Conservation (phyloP, 2,329 filamentous ascomycete genomes). For the Fusarium papillatum region DNA sequence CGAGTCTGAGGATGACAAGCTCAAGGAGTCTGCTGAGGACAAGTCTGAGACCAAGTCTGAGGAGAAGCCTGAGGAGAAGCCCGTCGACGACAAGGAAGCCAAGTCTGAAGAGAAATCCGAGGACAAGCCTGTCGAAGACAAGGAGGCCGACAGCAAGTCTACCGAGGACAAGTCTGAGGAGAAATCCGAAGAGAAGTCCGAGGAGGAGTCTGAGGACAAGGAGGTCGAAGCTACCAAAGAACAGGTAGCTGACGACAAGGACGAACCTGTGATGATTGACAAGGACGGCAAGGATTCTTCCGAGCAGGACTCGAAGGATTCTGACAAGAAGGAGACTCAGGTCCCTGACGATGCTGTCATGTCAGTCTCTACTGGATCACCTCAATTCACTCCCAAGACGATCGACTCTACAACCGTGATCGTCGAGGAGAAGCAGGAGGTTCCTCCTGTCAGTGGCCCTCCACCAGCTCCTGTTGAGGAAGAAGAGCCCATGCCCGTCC, state of each 20-base stretch:
- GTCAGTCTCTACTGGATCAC: conserved; percentile 49
- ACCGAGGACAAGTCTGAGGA: not conserved
- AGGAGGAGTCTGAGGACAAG: conserved; percentile 26
- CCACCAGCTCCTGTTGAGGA: conserved; percentile 38
- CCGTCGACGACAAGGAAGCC: conserved; percentile 16
- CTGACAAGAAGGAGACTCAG: conserved; percentile 26
- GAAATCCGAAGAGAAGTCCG: conserved; percentile 6
- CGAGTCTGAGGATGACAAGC: conserved; percentile 38
- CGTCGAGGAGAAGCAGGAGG: conserved; percentile 50
- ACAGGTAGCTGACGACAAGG: conserved; percentile 11
- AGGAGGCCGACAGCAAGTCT: conserved; percentile 8
- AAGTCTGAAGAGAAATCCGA: conserved; percentile 8
- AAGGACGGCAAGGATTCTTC: conserved; percentile 6
- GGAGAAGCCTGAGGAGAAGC: conserved; percentile 15
- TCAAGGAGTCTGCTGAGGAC: conserved; percentile 6
- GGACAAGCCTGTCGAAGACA: conserved; percentile 23
- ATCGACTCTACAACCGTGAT: conserved; percentile 42
- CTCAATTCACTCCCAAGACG: conserved; percentile 49
- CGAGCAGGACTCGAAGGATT: conserved; percentile 17
- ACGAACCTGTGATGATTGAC: conserved; percentile 24
- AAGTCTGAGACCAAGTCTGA: not conserved
- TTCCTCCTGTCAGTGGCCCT: conserved; percentile 46
- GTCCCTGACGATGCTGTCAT: conserved; percentile 38
- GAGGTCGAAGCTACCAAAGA: conserved; percentile 11
- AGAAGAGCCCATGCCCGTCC: conserved; percentile 36